Evolutionary conservation across 1,284 basidiomycete species (phyloP).

Genomic region (Cystobasidiaceae sp.): DNA sequence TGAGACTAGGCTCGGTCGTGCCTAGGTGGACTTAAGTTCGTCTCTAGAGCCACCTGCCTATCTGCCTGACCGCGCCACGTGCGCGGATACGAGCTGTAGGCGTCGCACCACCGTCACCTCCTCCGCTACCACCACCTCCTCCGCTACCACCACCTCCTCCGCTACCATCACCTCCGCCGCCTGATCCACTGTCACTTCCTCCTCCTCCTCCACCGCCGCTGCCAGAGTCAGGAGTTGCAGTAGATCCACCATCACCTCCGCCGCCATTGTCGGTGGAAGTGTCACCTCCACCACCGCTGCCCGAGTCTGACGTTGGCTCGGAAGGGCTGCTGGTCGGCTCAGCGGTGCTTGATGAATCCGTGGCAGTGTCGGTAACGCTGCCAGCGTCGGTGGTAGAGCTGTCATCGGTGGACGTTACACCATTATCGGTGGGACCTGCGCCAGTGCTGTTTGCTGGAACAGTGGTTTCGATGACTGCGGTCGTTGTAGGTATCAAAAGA

Average conservation of each 20-base stretch:
- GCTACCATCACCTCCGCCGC: neutral
- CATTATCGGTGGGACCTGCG: too few species aligned
- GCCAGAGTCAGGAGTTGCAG: neutral
- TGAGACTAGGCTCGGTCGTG: too few species aligned
- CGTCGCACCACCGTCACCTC: neutral
- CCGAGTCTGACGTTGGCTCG: too few species aligned
- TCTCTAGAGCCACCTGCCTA: neutral
- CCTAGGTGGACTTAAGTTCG: too few species aligned
- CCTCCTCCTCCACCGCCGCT: neutral
- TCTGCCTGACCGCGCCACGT: neutral
- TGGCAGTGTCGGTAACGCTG: neutral
- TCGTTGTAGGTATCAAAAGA: neutral
- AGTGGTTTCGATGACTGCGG: constrained; percentile 7
- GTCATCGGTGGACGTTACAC: neutral
- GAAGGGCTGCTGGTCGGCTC: neutral
- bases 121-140: neutral
- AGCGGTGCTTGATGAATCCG: neutral
- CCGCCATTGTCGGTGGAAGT: neutral
- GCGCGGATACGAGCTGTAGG: neutral
- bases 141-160: neutral
- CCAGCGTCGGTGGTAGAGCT: neutral
- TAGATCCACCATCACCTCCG: neutral
- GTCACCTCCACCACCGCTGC: neutral
- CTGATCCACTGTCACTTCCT: neutral
- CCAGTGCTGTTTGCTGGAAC: neutral